A percentile compares a stretch with the other conserved stretches of the same genome.
These are phyloP conservation scores for Elongisporangium anandrum DNA, from an alignment of 352 stramenopile genomes.

Conservation along the genomic window DNA sequence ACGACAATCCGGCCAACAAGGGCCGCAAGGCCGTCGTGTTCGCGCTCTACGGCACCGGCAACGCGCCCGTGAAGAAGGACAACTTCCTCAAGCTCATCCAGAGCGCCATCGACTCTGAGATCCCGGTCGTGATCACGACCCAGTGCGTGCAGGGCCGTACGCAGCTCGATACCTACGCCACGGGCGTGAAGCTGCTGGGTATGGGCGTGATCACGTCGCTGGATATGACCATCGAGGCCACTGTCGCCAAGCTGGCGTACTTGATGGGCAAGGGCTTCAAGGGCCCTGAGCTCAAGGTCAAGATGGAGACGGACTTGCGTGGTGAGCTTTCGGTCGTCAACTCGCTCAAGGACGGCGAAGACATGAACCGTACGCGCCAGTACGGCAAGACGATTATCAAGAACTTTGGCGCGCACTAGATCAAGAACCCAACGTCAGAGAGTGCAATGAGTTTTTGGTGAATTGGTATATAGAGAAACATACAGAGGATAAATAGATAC, in stretches of 20 bases:
- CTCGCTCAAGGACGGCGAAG: conserved; percentile 52
- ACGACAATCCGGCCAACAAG: conserved; percentile 24
- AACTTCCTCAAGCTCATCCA: conserved; percentile 86
- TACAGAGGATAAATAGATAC: no score
- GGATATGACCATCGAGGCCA: conserved; percentile 97
- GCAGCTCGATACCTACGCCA: conserved; percentile 92
- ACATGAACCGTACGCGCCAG: conserved; percentile 54
- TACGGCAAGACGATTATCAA: conserved; percentile 76
- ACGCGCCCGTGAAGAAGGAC: conserved; percentile 88
- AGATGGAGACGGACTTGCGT: conserved; percentile 83
- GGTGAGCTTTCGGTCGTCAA: conserved; percentile 79
- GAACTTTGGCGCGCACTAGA: conserved; percentile 64
- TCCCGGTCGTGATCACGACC: conserved; percentile 92
- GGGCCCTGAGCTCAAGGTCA: conserved; percentile 56
- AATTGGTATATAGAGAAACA: no score
- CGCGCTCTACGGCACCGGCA: conserved; percentile 95
- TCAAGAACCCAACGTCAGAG: background rate
- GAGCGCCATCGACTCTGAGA: conserved; percentile 65
- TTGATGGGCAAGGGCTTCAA: conserved; percentile 89
- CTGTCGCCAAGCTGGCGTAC: conserved; percentile 92
- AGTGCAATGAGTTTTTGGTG: background rate
- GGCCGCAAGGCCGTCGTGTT: conserved; percentile 82
- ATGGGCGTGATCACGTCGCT: conserved; percentile 93
- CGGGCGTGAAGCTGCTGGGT: conserved; percentile 83
- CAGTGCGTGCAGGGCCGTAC: conserved; percentile 94